Evolutionary conservation across 192 early-diverging fungal genomes (phyloP).

Genomic region (Podila verticillata): DNA sequence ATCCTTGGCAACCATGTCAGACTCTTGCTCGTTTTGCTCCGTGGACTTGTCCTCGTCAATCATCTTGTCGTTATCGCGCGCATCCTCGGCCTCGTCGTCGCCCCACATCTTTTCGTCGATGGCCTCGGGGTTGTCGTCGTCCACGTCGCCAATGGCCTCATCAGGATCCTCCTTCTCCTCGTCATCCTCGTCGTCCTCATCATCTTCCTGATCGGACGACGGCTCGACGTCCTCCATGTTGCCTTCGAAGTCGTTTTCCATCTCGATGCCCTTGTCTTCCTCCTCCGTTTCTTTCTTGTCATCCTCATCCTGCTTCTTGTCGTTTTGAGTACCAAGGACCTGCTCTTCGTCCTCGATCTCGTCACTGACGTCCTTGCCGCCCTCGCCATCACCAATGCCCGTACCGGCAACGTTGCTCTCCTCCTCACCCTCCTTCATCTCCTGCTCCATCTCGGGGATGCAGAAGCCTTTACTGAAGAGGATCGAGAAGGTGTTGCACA

Average conservation of each 20-base stretch:
- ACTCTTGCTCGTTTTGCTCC: constrained; percentile 58
- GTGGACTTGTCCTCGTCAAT: constrained; percentile 66
- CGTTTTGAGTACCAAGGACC: constrained; percentile 88
- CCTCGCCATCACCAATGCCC: constrained; percentile 95
- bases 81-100: constrained; percentile 73
- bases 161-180: constrained; percentile 82
- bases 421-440: constrained; percentile 68
- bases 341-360: constrained; percentile 98
- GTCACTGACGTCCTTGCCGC: constrained; percentile 94
- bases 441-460: constrained; percentile 74
- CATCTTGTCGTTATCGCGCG: constrained; percentile 76
- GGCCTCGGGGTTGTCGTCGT: constrained; percentile 84
- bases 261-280: constrained; percentile 92
- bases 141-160: constrained; percentile 93
- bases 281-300: constrained; percentile 74
- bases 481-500: constrained; percentile 73
- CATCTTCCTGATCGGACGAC: constrained; percentile 66
- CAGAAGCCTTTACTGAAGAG: constrained; percentile 91
- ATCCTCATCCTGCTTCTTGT: constrained; percentile 62
- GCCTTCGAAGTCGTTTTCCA: constrained; percentile 97
- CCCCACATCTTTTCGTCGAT: constrained; percentile 99
- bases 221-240: constrained; percentile 85
- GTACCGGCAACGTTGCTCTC: constrained; percentile 69
- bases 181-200: constrained; percentile 70
- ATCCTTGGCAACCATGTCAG: constrained; percentile 74